Percentiles rank a stretch among this genome's conserved stretches.
Conservation (phyloP, 2,329 filamentous ascomycete species). For the Aschersonia sp. region DNA sequence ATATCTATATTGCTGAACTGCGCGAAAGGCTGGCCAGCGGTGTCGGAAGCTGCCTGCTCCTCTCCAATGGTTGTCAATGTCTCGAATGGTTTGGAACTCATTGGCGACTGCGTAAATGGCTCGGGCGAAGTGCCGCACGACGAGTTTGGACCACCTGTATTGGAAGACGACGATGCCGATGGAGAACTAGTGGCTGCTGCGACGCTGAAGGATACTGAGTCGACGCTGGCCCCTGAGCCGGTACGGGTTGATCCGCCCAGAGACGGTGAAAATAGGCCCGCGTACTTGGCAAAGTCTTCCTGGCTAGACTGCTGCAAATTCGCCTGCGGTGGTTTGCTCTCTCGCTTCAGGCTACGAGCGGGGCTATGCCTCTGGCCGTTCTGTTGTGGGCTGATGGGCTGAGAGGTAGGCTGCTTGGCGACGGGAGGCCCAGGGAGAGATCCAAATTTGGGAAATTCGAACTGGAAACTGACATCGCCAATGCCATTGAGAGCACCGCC, state of each 20-base stretch:
- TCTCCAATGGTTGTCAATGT: conserved; percentile 51
- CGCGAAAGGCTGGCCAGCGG: conserved; percentile 17
- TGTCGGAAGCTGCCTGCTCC: conserved; percentile 34
- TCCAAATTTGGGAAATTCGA: conserved; percentile 93
- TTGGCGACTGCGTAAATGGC: conserved; percentile 57
- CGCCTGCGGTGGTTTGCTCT: conserved; percentile 10
- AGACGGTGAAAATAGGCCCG: conserved; percentile 45
- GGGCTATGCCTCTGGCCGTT: conserved; percentile 11
- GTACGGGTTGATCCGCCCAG: conserved; percentile 29
- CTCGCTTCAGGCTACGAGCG: conserved; percentile 14
- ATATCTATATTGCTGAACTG: conserved; percentile 21
- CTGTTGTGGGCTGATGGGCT: conserved; percentile 17
- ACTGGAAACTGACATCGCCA: conserved; percentile 72
- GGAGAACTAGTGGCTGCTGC: conserved; percentile 47
- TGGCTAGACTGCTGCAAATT: conserved; percentile 4
- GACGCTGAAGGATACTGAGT: conserved; percentile 31
- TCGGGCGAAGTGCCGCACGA: conserved; percentile 69
- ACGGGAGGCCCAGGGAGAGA: conserved; percentile 40
- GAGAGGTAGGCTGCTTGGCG: conserved; percentile 13
- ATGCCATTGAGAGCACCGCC: conserved; percentile 40
- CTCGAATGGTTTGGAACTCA: conserved; percentile 48
- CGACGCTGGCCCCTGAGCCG: conserved; percentile 33
- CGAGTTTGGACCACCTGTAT: conserved; percentile 38
- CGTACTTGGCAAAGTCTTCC: conserved; percentile 38
- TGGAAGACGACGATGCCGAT: conserved; percentile 47